Evolutionary conservation across 129 eudicot species (phyloP), one percentile per base, ranked within the genome.

Genomic region (Deinandra increscens): DNA sequence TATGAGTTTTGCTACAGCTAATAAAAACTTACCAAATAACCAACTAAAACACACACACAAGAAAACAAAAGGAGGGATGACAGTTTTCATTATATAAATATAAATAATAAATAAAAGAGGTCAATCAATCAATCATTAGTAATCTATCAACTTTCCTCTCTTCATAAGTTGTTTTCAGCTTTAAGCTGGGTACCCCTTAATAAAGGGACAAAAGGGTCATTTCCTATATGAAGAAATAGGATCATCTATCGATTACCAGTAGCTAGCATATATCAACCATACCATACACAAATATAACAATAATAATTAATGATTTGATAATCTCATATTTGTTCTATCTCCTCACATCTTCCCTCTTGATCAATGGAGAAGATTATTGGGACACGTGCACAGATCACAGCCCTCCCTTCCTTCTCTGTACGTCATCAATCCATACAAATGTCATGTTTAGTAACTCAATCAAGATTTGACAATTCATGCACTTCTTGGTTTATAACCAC

Each of bases 311-410:
- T n/a, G n/a, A 4, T 22, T 38, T 59, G 70, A 60, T 26, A 76
- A 60, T 60, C 60, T 74, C 75, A 68, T 49, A 36, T 69, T 49
- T 69, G 70, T 48, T 69, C n/a, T n/a, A n/a, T n/a, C 81, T 76
- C 65, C 70, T 76, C 81, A 76, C 81, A 76, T 76, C 70, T 76
- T 49, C 60, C 70, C 81, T 69, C 64, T 69, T 48, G 81, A 76
- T 76, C 59, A 76, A 76, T 76, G 81, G 81, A 76, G 81, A 76
- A 76, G 81, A 61, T 76, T 76, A 55, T 69, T 39, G 81, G 81
- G 81, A 68, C 81, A 76, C 81, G 75, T 69, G 81, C 81, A 76
- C 26, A 60, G 80, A 69, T 76, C 70, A 10, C 75, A 68, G 64
- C 75, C 75, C 80, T 76, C 70, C 70, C 70, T 76, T 60, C 80